Evolutionary conservation across 257 asterid species (phyloP), one percentile per base, ranked within the genome.

Genomic region (Verbascum thapsus): DNA sequence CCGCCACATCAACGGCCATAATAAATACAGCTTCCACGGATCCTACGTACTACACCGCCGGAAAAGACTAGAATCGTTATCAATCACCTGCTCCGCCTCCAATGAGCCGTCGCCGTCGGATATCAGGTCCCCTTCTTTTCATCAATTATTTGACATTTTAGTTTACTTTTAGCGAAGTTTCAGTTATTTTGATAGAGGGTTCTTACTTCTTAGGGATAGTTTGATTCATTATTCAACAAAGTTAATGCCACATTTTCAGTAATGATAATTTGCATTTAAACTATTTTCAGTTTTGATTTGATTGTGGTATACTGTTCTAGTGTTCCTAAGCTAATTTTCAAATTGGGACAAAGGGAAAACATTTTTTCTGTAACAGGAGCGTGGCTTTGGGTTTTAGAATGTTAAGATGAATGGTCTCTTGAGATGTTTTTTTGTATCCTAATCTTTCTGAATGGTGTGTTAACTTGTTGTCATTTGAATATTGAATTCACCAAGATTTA

Each of bases 11-110:
- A 18, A 10, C 39, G 17, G 53, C 16, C 39, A 18, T 3, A n/a
- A n/a, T n/a, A 64, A 62, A 11, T 54, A 11, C 74, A 38, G 8
- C 53, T 65, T 73, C 26, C 70, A 26, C 37, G 50, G 16, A n/a
- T n/a, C 77, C 35, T 13, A 40, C 10, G 13, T 58, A 19, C 64
- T 53, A 9, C 78, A 53, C 17, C 73, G 67, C 45, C 75, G 73
- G 0, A 66, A 49, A 40, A 41, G 66, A 54, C 72, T 73, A 19
- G 20, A 49, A n/a, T 52, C 52, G 19, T 49, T 64, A 58, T 18
- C 75, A 49, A 7, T 75, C 69, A 58, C 70, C 58, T 83, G 89
- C 72, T 80, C 75, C 54, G 82, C 86, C 66, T 80, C 79, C 69
- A 72, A 81, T 8, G 83, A 64, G 8, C 74, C 86, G 12, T 80